phyloP scores from a whole-genome alignment of 208 protist species.

The Acanthamoeba polyphaga region DNA sequence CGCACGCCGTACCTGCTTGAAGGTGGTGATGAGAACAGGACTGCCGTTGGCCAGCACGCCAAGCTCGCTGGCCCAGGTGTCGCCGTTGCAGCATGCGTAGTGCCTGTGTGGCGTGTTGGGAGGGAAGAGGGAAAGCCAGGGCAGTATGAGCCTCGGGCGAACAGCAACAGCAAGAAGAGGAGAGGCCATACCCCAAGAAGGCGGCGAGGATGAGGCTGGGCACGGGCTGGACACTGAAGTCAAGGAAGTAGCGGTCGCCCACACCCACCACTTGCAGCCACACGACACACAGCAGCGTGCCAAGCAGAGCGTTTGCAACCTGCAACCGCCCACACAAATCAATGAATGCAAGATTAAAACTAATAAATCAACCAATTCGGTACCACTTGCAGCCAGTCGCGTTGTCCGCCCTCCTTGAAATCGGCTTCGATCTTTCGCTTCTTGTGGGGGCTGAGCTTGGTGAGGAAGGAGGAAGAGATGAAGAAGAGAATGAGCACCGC shows the following conservation, averaged over 20 bases:
- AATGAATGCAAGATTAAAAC: no score
- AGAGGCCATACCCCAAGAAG: conserved; percentile 73
- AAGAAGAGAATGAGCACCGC: conserved; percentile 79
- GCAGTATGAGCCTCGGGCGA: background rate
- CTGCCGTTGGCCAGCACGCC: conserved; percentile 77
- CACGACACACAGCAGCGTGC: conserved; percentile 53
- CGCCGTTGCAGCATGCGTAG: conserved; percentile 85
- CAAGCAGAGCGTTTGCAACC: conserved; percentile 76
- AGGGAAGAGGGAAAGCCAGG: background rate
- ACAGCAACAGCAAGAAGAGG: background rate
- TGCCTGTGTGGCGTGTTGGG: conserved; percentile 21
- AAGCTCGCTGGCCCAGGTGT: conserved; percentile 86
- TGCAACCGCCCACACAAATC: background rate
- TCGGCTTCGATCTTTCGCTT: conserved; percentile 83
- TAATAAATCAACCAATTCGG: background rate
- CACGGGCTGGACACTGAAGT: conserved; percentile 69
- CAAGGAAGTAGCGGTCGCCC: conserved; percentile 53
- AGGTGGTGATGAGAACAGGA: conserved; percentile 79
- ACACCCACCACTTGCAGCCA: conserved; percentile 31
- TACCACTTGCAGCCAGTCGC: conserved; percentile 83
- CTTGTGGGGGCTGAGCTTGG: conserved; percentile 78
- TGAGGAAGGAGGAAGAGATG: conserved; percentile 78
- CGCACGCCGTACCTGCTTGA: conserved; percentile 5
- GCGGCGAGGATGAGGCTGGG: conserved; percentile 65
- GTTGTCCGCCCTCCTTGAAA: conserved; percentile 80